Conservation (phyloP, 2,329 filamentous ascomycete species). For the Dothistroma pini region DNA sequence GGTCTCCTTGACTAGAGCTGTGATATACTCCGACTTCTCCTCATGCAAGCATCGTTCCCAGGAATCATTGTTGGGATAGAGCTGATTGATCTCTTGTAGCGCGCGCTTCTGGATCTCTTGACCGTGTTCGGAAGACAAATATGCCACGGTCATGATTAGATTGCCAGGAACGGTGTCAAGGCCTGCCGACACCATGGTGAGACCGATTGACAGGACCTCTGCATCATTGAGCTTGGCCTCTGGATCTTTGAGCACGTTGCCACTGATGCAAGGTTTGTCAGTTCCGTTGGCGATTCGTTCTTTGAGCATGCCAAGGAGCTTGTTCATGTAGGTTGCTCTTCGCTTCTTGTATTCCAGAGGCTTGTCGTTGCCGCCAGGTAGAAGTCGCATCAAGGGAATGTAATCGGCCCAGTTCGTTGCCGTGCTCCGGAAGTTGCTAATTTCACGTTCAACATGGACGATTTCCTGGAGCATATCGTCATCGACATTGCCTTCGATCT, state of each 20-base stretch:
- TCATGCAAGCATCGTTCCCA: slow-evolving; percentile 70
- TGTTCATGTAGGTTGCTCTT: slow-evolving; percentile 62
- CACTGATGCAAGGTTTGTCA: slow-evolving; percentile 65
- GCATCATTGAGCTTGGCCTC: slow-evolving; percentile 66
- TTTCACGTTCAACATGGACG: slow-evolving; percentile 67
- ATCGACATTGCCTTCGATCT: slow-evolving; percentile 67
- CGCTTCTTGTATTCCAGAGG: slow-evolving; percentile 64
- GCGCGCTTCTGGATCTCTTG: slow-evolving; percentile 68
- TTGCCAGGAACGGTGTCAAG: slow-evolving; percentile 79
- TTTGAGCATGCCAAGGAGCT: slow-evolving; percentile 58
- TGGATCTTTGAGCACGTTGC: slow-evolving; percentile 67
- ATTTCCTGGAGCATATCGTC: slow-evolving; percentile 69
- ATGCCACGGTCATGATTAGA: slow-evolving; percentile 74
- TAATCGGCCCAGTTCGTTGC: slow-evolving; percentile 80
- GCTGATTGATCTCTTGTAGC: slow-evolving; percentile 64
- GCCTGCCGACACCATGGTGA: slow-evolving; percentile 78
- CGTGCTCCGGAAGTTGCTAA: slow-evolving; percentile 72
- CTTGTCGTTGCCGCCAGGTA: slow-evolving; percentile 58
- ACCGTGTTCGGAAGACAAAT: slow-evolving; percentile 64
- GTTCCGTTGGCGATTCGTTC: slow-evolving; percentile 59
- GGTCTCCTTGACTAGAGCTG: slow-evolving; percentile 73
- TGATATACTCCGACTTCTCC: slow-evolving; percentile 73
- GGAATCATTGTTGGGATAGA: slow-evolving; percentile 70
- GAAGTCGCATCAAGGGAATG: slow-evolving; percentile 67
- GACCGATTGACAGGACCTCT: slow-evolving; percentile 74